These are phyloP conservation scores for Lichenothelia convexa DNA, from an alignment of 495 filamentous ascomycete genomes.

Conservation along the genomic window DNA sequence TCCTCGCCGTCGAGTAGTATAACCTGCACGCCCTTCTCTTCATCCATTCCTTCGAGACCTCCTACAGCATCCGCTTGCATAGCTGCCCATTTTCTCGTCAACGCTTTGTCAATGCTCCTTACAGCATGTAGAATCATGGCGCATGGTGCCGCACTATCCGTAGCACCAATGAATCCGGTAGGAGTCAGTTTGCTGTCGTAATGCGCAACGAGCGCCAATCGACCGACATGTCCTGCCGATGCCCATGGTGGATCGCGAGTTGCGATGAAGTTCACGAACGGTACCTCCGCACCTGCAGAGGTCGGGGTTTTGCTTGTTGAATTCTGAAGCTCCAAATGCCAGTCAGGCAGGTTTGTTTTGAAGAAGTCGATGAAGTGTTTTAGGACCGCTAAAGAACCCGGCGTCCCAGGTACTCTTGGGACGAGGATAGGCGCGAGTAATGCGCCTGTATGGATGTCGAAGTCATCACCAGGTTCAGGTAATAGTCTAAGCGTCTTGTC, in stretches of 20 bases:
- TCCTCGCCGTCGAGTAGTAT: constrained; percentile 89
- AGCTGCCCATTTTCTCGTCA: constrained; percentile 63
- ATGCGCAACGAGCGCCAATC: constrained; percentile 79
- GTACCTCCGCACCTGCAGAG: constrained; percentile 46
- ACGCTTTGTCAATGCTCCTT: constrained; percentile 54
- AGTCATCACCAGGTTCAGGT: constrained; percentile 53
- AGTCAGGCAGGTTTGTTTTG: constrained; percentile 46
- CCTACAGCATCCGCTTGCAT: constrained; percentile 40
- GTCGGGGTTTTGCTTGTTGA: constrained; percentile 64
- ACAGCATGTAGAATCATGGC: constrained; percentile 81
- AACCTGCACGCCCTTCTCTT: constrained; percentile 73
- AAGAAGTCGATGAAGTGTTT: constrained; percentile 77
- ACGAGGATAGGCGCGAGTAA: constrained; percentile 81
- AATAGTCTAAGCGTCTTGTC: constrained; percentile 48
- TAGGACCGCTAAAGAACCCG: constrained; percentile 53
- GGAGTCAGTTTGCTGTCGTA: constrained; percentile 78
- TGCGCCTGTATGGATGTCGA: constrained; percentile 55
- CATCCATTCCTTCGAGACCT: constrained; percentile 33
- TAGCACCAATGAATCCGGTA: constrained; percentile 80
- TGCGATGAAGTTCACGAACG: constrained; percentile 74
- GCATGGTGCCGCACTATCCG: constrained; percentile 82
- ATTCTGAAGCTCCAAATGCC: constrained; percentile 71
- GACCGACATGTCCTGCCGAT: constrained; percentile 48
- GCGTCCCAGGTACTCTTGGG: constrained; percentile 74
- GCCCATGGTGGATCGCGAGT: constrained; percentile 82